Conservation (phyloP, 1,139 yeast species). For the Lodderomyces pseudojiufengensis region DNA sequence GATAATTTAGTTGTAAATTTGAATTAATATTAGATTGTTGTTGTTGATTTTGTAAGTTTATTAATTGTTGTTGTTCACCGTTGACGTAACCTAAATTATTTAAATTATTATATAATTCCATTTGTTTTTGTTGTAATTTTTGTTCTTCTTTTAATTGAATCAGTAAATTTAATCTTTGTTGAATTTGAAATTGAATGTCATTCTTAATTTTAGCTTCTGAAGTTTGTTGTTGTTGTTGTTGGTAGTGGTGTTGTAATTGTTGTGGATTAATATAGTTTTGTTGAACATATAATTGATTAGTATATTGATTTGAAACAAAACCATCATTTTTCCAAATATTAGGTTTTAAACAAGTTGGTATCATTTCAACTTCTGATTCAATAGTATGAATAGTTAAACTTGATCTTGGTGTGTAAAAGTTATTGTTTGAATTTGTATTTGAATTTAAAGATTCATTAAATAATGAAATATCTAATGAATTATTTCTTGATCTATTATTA, state of each 20-base stretch:
- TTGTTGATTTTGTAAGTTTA: too few relatives aligned
- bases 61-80: too few relatives aligned
- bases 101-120: too few relatives aligned
- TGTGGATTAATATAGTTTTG: neutral
- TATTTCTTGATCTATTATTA: conserved; percentile 2
- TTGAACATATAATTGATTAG: neutral
- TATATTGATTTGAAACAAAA: neutral
- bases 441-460: neutral
- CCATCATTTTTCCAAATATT: conserved; percentile 21
- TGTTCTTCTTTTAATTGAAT: neutral
- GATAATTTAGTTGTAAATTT: too few relatives aligned
- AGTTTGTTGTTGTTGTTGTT: neutral
- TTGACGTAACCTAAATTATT: too few relatives aligned
- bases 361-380: conserved; percentile 14
- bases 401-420: conserved; percentile 19
- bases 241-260: neutral
- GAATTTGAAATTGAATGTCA: neutral
- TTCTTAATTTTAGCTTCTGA: neutral
- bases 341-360: conserved; percentile 13
- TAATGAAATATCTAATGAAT: conserved; percentile 2
- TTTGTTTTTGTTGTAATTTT: neutral
- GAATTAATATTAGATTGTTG: too few relatives aligned
- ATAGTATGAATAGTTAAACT: conserved; percentile 20
- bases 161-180: neutral
- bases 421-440: too few relatives aligned